Evolutionary conservation across 192 early-diverging fungal genomes (phyloP).

Genomic region (Piromyces finnis): DNA sequence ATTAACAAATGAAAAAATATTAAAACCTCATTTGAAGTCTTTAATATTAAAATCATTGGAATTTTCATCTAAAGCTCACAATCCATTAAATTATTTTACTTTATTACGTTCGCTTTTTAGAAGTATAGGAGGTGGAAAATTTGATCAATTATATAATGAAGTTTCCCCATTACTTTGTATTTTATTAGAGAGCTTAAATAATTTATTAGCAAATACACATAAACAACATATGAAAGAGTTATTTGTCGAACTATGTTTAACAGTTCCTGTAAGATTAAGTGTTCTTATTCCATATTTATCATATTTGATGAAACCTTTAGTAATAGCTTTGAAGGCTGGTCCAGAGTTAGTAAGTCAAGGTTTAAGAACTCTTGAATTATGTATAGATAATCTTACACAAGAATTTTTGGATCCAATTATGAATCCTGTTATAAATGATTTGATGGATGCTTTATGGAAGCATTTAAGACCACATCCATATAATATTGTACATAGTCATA

Average conservation of each 20-base stretch:
- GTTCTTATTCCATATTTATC: conserved; percentile 82
- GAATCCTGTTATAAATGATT: conserved; percentile 75
- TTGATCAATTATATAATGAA: conserved; percentile 89
- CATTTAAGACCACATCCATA: conserved; percentile 81
- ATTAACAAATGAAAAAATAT: conserved; percentile 71
- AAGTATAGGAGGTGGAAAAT: conserved; percentile 90
- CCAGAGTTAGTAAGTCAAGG: conserved; percentile 92
- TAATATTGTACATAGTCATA: conserved; percentile 59
- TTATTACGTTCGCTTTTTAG: conserved; percentile 79
- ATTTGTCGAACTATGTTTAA: conserved; percentile 94
- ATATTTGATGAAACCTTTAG: conserved; percentile 89
- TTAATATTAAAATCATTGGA: conserved; percentile 83
- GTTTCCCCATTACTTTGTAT: conserved; percentile 84
- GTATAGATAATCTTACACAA: conserved; percentile 92
- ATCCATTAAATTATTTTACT: conserved; percentile 83
- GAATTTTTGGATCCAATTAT: conserved; percentile 95
- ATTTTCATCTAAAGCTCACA: conserved; percentile 58
- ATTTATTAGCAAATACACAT: conserved; percentile 55
- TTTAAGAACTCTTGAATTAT: conserved; percentile 86
- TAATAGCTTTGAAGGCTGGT: conserved; percentile 76
- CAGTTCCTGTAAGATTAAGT: conserved; percentile 88
- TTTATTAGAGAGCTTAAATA: conserved; percentile 80
- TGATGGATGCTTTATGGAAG: conserved; percentile 86
- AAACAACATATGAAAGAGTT: conserved; percentile 76
- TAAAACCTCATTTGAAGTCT: conserved; percentile 78